Evolutionary conservation across 2,329 filamentous ascomycete genomes (phyloP).

Genomic region (Curvularia lunata): DNA sequence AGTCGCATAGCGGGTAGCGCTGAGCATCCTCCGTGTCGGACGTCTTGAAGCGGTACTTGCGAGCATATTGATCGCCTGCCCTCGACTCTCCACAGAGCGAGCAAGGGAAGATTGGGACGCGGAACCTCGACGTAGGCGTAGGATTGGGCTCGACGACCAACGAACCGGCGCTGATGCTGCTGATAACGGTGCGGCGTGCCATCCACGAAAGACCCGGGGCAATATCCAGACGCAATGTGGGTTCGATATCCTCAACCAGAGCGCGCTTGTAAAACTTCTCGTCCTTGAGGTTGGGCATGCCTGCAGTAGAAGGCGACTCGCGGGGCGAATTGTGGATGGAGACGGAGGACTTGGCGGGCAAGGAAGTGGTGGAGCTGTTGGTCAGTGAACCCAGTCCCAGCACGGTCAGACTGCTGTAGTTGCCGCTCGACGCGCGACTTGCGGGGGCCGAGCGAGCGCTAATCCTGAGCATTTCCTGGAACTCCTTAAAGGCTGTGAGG

Average conservation of each 20-base stretch:
- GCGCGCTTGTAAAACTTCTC: conserved; percentile 93
- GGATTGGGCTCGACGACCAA: conserved; percentile 82
- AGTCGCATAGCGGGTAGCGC: conserved; percentile 86
- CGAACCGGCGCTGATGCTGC: conserved; percentile 81
- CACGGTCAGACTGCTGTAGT: conserved; percentile 68
- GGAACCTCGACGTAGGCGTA: conserved; percentile 57
- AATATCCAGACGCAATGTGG: conserved; percentile 84
- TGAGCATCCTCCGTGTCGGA: conserved; percentile 87
- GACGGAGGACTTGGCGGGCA: conserved; percentile 57
- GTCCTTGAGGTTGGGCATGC: conserved; percentile 75
- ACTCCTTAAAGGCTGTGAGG: conserved; percentile 81
- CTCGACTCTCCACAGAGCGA: conserved; percentile 87
- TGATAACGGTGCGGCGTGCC: conserved; percentile 82
- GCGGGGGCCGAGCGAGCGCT: conserved; percentile 64
- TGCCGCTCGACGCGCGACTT: conserved; percentile 75
- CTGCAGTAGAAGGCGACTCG: conserved; percentile 32
- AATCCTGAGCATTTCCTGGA: conserved; percentile 74
- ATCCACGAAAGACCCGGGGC: conserved; percentile 95
- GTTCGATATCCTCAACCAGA: conserved; percentile 89
- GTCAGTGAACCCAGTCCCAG: conserved; percentile 61
- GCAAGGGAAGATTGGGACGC: conserved; percentile 70
- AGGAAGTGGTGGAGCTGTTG: conserved; percentile 57
- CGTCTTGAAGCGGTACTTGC: conserved; percentile 87
- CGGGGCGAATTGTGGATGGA: conserved; percentile 45
- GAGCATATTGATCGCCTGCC: conserved; percentile 71